A percentile compares a stretch with the other conserved stretches of the same genome.
These are phyloP conservation scores for Hypericum androsaemum DNA, from an alignment of 345 rosid species.

Conservation along the genomic window DNA sequence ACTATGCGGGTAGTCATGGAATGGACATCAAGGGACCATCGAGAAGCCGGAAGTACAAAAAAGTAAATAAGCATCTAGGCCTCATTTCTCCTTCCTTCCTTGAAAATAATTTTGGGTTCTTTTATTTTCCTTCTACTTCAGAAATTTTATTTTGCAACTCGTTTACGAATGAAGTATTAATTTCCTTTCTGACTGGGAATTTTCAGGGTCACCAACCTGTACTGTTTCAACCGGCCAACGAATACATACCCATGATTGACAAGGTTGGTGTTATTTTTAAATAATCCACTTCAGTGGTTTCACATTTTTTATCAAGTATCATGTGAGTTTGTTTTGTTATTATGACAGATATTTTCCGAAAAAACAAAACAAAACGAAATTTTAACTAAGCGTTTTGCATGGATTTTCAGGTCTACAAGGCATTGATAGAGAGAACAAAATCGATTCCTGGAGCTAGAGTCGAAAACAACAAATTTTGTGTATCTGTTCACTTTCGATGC, in stretches of 20 bases:
- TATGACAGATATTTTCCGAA: background rate
- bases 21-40: slow-evolving; percentile 98
- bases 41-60: slow-evolving; percentile 38
- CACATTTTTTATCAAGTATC: no score
- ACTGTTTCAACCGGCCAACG: slow-evolving; percentile 73
- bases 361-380: no score
- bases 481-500: slow-evolving; percentile 81
- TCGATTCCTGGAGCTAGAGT: slow-evolving; percentile 70
- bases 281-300: no score
- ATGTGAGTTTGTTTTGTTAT: no score
- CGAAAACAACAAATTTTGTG: slow-evolving; percentile 82
- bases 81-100: no score
- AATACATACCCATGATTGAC: slow-evolving; percentile 71
- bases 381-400: background rate
- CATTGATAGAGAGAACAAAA: slow-evolving; percentile 55
- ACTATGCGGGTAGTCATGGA: slow-evolving; percentile 99
- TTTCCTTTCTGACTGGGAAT: background rate
- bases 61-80: slow-evolving; percentile 24
- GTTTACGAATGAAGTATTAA: background rate
- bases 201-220: slow-evolving; percentile 42
- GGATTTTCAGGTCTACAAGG: slow-evolving; percentile 39
- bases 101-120: no score
- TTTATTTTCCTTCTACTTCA: background rate
- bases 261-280: slow-evolving; percentile 36
- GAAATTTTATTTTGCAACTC: background rate